These are phyloP conservation scores for Rhizopogon roseolus DNA, from an alignment of 768 basidiomycete species.

Conservation along the genomic window DNA sequence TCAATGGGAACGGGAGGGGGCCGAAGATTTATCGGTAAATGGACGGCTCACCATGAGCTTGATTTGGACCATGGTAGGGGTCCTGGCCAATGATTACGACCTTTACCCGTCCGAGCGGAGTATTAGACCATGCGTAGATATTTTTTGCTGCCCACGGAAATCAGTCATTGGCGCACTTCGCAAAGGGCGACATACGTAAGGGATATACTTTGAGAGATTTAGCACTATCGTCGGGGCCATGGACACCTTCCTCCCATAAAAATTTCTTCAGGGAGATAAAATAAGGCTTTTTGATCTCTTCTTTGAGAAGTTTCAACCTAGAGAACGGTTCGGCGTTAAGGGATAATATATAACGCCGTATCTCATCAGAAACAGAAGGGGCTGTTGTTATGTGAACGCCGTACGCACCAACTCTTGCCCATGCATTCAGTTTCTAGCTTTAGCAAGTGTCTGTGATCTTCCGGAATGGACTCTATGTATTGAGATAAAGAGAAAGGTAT, in stretches of 20 bases:
- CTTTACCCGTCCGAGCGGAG: constrained; percentile 77
- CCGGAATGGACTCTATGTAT: constrained; percentile 49
- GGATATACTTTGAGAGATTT: constrained; percentile 67
- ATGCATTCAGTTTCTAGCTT: constrained; percentile 68
- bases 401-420: constrained; percentile 61
- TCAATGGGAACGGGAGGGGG: background rate
- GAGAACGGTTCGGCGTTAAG: constrained; percentile 6
- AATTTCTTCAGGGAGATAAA: constrained; percentile 70
- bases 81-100: constrained; percentile 91
- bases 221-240: constrained; percentile 42
- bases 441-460: constrained; percentile 54
- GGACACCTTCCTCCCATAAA: constrained; percentile 61
- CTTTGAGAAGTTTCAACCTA: constrained; percentile 72
- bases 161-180: constrained; percentile 4
- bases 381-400: background rate
- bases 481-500: constrained; percentile 63
- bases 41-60: constrained; percentile 70
- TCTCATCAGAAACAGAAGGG: background rate
- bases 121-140: constrained; percentile 90
- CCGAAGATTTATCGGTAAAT: background rate
- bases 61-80: constrained; percentile 75
- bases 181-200: constrained; percentile 41
- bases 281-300: constrained; percentile 74
- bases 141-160: constrained; percentile 53
- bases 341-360: background rate